Conservation (phyloP, 768 basidiomycete species). For the Russula emetica region DNA sequence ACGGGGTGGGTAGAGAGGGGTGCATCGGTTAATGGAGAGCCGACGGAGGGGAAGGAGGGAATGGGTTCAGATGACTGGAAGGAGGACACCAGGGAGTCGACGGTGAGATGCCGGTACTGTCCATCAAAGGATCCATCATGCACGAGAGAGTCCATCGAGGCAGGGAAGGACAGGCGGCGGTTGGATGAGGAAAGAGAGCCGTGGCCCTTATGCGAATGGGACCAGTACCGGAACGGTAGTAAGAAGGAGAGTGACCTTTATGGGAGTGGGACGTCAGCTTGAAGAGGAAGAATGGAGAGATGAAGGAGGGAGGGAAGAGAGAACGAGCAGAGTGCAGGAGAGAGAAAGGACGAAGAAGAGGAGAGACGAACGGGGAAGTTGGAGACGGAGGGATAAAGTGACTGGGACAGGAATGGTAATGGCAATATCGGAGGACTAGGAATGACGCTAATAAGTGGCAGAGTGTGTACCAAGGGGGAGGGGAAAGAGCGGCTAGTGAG, state of each 20-base stretch:
- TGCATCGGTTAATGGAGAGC: constrained; percentile 28
- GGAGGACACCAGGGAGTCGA: constrained; percentile 14
- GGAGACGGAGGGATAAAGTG: constrained; percentile 24
- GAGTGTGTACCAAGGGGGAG: not conserved
- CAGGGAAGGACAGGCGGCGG: not conserved
- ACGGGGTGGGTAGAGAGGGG: constrained; percentile 28
- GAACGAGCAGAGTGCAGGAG: not conserved
- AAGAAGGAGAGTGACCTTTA: constrained; percentile 11
- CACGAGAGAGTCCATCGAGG: constrained; percentile 21
- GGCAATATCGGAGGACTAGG: constrained; percentile 18
- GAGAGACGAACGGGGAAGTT: constrained; percentile 14
- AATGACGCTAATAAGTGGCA: not conserved
- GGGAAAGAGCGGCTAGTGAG: constrained; percentile 5
- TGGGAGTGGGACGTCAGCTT: constrained; percentile 22
- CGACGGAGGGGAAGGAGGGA: constrained; percentile 25
- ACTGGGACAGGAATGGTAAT: constrained; percentile 14
- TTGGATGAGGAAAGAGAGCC: not conserved
- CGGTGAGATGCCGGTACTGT: constrained; percentile 17
- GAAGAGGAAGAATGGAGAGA: constrained; percentile 5
- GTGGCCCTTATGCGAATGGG: constrained; percentile 19
- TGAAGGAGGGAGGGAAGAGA: not conserved
- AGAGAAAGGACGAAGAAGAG: not conserved
- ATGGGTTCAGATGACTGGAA: constrained; percentile 16
- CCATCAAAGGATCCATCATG: constrained; percentile 15
- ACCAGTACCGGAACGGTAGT: constrained; percentile 16